Conservation (phyloP, 441 rosid species). For the Croton setiger region DNA sequence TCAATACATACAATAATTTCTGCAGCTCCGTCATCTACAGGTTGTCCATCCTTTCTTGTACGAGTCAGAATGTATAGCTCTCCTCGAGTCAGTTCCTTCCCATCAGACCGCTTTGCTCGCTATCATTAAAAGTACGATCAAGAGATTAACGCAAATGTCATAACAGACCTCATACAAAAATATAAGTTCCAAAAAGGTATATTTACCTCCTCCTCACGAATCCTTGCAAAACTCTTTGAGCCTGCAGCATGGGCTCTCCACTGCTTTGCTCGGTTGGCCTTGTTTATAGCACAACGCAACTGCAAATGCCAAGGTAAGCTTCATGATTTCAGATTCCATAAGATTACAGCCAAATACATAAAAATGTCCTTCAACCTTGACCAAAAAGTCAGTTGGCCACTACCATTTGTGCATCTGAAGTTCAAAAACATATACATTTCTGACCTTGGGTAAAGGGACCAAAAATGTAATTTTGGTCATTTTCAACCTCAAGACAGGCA, state of each 20-base stretch:
- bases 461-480: too few species aligned
- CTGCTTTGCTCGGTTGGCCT: slow-evolving; percentile 34
- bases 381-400: too few species aligned
- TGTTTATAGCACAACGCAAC: slow-evolving; percentile 34
- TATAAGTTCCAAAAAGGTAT: slow-evolving; percentile 7
- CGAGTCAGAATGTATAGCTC: slow-evolving; percentile 42
- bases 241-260: slow-evolving; percentile 31
- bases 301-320: slow-evolving; percentile 21
- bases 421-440: too few species aligned
- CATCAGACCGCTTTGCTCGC: slow-evolving; percentile 34
- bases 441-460: too few species aligned
- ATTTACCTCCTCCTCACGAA: slow-evolving; percentile 43
- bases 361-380: too few species aligned
- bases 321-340: neutral
- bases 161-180: slow-evolving; percentile 7
- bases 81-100: slow-evolving; percentile 37
- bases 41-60: slow-evolving; percentile 42
- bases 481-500: too few species aligned
- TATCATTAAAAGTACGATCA: slow-evolving; percentile 17
- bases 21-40: slow-evolving; percentile 32
- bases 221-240: slow-evolving; percentile 39
- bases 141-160: neutral
- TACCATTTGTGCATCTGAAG: too few species aligned
- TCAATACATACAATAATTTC: slow-evolving; percentile 31
- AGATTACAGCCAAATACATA: neutral